Base-by-base conservation (phyloP, 1,284 basidiomycete species). In the Melampsora occidentalis region DNA sequence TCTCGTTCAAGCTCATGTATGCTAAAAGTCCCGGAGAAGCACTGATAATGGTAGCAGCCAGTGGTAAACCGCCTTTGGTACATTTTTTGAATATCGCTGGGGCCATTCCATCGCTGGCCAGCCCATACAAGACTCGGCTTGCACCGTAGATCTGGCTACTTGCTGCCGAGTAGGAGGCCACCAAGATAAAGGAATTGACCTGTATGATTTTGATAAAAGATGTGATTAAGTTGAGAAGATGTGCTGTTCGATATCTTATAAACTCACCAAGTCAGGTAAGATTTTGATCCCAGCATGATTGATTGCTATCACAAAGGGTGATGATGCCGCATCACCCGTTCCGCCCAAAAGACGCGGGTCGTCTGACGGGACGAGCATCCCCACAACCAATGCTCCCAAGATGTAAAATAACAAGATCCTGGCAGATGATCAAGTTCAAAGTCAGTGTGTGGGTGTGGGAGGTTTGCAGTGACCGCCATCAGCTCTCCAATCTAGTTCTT, bases 121-220 rank as follows among this genome's bases (percentile, higher is more conserved):
- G 85, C 53, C 91, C 90, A 82, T 94, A 90, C 63, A 83, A 76
- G 20, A 81, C 78, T 16, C 82, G 76, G n/a, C 79, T 78, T 28
- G 79, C 80, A 31, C 57, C 42, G 31, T 76, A 96, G 69, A 95
- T 82, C 81, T 93, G 90, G 79, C 90, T 90, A 49, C 89, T 91
- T 2, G 90, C 91, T 3, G 93, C 91, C 10, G 90, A 92, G 86
- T 93, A 92, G 2, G 93, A 93, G 68, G 90, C 87, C 46, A 89
- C 88, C 76, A 91, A 85, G 49, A 92, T 83, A 62, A 85, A 84
- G 46, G 86, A 85, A 79, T 91, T 91, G 82, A 46, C 91, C 85
- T 79, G 91, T 87, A 77, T 87, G 87, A 1, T 90, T 89, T 25
- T 90, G 85, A 39, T 85, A 86, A 85, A 85, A 88, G 83, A 94